Percentiles rank a stretch among this genome's conserved stretches.
Evolutionary conservation across 192 early-diverging fungal species (phyloP).

Genomic region (Glomus cerebriforme): DNA sequence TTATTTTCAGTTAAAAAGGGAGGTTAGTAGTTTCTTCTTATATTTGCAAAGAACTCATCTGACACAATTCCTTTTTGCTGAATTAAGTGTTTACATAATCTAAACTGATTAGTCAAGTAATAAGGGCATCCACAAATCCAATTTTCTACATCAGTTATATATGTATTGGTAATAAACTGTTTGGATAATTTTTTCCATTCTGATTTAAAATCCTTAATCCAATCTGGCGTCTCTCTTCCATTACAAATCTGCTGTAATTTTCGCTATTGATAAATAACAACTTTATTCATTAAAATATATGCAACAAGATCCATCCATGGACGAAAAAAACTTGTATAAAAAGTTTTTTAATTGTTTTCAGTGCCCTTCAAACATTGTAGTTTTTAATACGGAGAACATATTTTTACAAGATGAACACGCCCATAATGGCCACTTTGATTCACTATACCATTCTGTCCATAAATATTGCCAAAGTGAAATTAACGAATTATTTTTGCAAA

Average conservation of each 20-base stretch:
- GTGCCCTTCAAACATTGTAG: neutral
- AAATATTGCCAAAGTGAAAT: constrained; percentile 14
- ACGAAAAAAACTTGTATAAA: constrained; percentile 4
- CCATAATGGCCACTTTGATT: neutral
- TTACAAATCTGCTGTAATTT: neutral
- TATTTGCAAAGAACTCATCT: too few species aligned
- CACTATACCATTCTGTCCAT: neutral
- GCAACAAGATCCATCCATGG: neutral
- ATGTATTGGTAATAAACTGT: neutral
- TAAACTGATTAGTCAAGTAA: neutral
- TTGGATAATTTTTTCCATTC: constrained; percentile 9
- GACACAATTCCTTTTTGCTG: too few species aligned
- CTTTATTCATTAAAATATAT: constrained; percentile 2
- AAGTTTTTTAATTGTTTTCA: constrained; percentile 7
- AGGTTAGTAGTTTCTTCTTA: too few species aligned
- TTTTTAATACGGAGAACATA: constrained; percentile 2
- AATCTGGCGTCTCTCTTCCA: neutral
- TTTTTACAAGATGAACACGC: neutral
- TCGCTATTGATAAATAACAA: neutral
- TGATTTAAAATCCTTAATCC: neutral
- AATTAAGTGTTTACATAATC: too few species aligned
- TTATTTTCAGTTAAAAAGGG: too few species aligned
- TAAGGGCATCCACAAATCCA: constrained; percentile 18
- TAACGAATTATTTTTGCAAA: constrained; percentile 1
- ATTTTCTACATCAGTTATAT: neutral